Percentiles rank a stretch among this genome's conserved stretches.
These are phyloP conservation scores for Protostelium mycophagum DNA, from an alignment of 78 protist genomes.

Conservation along the genomic window DNA sequence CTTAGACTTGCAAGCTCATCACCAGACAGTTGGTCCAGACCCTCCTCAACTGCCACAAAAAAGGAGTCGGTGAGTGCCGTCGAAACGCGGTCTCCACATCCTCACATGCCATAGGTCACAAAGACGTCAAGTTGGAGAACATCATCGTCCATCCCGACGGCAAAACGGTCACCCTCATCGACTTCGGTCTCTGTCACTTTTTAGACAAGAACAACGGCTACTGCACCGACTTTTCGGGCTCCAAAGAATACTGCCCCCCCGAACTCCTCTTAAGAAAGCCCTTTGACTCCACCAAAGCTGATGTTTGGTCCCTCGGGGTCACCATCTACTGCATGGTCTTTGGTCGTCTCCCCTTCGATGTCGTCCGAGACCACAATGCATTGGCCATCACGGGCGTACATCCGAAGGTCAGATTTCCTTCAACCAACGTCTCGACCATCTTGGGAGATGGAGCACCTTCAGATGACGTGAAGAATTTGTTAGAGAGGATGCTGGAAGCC, in stretches of 20 bases:
- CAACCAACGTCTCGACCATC: neutral
- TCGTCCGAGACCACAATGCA: neutral
- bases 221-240: neutral
- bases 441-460: neutral
- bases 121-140: neutral
- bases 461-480: neutral
- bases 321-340: neutral
- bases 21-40: neutral
- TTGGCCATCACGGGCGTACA: neutral
- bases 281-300: neutral
- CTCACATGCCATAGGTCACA: too few relatives aligned
- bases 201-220: neutral
- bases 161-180: neutral
- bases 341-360: conserved; percentile 1
- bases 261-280: neutral
- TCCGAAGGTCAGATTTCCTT: neutral
- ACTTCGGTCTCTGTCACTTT: neutral
- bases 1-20: neutral
- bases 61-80: too few relatives aligned
- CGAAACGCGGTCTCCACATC: too few relatives aligned
- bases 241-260: neutral
- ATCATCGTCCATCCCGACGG: neutral
- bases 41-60: neutral
- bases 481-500: neutral
- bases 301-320: neutral